A percentile compares a stretch with the other conserved stretches of the same genome.
Evolutionary conservation across 768 basidiomycete genomes (phyloP).

Genomic region (Termitomyces bulborhizus): DNA sequence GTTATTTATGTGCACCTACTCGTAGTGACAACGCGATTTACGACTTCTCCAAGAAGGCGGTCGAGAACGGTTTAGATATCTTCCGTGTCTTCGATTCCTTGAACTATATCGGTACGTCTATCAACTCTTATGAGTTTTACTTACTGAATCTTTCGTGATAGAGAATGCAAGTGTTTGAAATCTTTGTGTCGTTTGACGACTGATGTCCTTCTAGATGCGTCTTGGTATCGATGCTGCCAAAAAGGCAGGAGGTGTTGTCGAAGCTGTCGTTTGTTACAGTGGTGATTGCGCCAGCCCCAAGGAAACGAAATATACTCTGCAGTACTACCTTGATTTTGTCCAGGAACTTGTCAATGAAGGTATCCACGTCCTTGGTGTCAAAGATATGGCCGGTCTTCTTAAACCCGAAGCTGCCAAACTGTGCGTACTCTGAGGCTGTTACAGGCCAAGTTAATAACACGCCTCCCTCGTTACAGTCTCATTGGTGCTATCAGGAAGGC

Average conservation of each 20-base stretch:
- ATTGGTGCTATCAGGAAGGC: conserved; percentile 93
- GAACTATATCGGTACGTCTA: conserved; percentile 82
- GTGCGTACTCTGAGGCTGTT: conserved; percentile 36
- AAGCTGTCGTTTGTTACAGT: conserved; percentile 97
- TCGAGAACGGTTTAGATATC: conserved; percentile 99
- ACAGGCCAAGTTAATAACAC: background rate
- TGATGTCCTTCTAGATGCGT: conserved; percentile 58
- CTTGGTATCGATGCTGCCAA: conserved; percentile 99
- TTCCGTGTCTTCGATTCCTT: conserved; percentile 99
- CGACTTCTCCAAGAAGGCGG: conserved; percentile 98
- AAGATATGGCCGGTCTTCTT: conserved; percentile 97
- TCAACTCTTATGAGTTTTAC: background rate
- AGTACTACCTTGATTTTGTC: conserved; percentile 96
- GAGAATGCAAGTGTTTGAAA: conserved; percentile 57
- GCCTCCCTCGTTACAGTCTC: conserved; percentile 44
- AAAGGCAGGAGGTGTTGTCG: conserved; percentile 97
- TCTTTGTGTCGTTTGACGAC: background rate
- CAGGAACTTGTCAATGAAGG: conserved; percentile 91
- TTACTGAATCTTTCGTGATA: conserved; percentile 21
- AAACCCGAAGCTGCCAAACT: conserved; percentile 92
- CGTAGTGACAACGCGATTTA: conserved; percentile 95
- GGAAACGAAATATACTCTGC: conserved; percentile 94
- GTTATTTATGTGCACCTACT: background rate
- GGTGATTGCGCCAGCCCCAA: conserved; percentile 94
- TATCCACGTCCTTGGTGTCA: conserved; percentile 94